These are phyloP conservation scores for Fraxinus sp. DNA, from an alignment of 305 asterid species.

Conservation along the genomic window DNA sequence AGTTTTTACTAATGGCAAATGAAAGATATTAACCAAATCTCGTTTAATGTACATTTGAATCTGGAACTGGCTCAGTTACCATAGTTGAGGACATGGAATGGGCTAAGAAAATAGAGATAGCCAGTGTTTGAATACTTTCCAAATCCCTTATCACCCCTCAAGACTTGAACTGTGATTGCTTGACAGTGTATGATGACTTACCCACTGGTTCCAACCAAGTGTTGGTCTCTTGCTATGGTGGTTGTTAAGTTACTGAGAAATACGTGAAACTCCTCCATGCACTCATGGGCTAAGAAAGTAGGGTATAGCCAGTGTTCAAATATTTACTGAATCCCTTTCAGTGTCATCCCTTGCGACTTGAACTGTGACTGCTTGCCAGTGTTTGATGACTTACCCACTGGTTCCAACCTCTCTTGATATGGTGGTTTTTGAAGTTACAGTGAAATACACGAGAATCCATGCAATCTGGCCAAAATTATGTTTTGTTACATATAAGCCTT, in stretches of 20 bases:
- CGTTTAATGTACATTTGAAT: background rate
- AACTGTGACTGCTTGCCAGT: background rate
- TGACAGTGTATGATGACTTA: background rate
- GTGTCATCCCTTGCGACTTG: background rate
- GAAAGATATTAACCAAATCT: slow-evolving; percentile 9
- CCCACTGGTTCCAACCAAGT: background rate
- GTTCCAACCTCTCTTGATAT: background rate
- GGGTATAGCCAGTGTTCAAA: background rate
- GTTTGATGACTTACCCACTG: background rate
- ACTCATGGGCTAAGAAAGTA: background rate
- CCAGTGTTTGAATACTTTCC: background rate
- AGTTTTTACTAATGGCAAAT: background rate
- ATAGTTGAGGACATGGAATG: slow-evolving; percentile 5
- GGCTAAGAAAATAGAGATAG: slow-evolving; percentile 6
- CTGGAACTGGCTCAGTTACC: slow-evolving; percentile 6
- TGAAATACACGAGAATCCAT: background rate
- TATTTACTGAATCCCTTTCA: background rate
- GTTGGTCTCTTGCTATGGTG: background rate
- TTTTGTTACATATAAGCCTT: background rate
- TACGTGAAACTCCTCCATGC: background rate
- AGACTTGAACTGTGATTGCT: background rate
- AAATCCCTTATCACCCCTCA: background rate
- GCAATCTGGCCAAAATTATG: background rate
- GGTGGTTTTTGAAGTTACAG: background rate
- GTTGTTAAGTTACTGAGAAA: background rate